phyloP scores from a whole-genome alignment of 805 yeast species.

The Saccharomycopsis sp. region DNA sequence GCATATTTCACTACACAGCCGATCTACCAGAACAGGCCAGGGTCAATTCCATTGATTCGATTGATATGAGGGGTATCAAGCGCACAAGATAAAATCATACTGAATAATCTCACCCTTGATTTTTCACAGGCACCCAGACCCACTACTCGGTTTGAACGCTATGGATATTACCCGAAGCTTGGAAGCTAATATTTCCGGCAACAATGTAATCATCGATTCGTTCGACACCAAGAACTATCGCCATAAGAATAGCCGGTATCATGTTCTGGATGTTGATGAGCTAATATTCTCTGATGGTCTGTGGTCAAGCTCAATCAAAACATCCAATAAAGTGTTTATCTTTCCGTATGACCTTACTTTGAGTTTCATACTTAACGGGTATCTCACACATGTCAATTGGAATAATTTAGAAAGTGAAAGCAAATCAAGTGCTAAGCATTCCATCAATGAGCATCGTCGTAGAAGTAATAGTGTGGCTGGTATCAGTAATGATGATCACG shows the following conservation, averaged over 20 bases:
- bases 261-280: not conserved
- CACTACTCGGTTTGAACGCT: not conserved
- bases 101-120: not conserved
- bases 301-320: not conserved
- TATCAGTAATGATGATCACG: not conserved
- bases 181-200: not conserved
- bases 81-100: not conserved
- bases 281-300: not conserved
- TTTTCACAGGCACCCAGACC: not conserved
- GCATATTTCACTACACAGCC: too few relatives aligned
- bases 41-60: too few relatives aligned
- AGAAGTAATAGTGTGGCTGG: not conserved
- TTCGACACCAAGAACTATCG: too few relatives aligned
- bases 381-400: conserved; percentile 7
- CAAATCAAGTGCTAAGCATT: not conserved
- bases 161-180: not conserved
- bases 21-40: too few relatives aligned
- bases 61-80: too few relatives aligned
- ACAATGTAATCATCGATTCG: too few relatives aligned
- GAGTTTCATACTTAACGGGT: not conserved
- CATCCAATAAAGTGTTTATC: conserved; percentile 1
- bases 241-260: too few relatives aligned
- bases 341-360: not conserved
- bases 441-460: not conserved
- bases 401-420: not conserved